These are phyloP conservation scores for Carallia brachiata DNA, from an alignment of 345 rosid genomes.

Conservation along the genomic window DNA sequence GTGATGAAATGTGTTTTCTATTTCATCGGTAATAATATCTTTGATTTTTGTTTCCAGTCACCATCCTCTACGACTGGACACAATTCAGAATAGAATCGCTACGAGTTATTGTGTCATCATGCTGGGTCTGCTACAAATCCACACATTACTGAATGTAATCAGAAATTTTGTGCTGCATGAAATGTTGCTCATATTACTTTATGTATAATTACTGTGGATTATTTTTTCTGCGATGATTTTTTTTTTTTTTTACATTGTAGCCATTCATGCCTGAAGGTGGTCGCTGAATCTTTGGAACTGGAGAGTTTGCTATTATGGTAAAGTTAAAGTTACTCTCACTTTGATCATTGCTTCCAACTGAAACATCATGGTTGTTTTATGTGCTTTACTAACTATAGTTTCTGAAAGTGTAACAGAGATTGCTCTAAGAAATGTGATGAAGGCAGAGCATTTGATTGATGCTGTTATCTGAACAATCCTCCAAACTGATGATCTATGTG, in stretches of 20 bases:
- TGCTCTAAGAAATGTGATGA: conserved; percentile 68
- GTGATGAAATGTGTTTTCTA: neutral
- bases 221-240: neutral
- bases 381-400: conserved; percentile 48
- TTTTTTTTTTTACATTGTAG: neutral
- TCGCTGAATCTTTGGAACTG: too few relatives aligned
- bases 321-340: too few relatives aligned
- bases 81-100: neutral
- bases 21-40: neutral
- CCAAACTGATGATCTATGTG: conserved; percentile 82
- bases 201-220: neutral
- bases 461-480: conserved; percentile 68
- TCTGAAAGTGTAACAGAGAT: conserved; percentile 59
- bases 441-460: conserved; percentile 57
- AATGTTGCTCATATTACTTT: neutral
- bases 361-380: conserved; percentile 22
- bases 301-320: too few relatives aligned
- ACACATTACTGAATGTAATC: neutral
- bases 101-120: neutral
- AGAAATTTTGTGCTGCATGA: neutral
- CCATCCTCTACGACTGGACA: neutral
- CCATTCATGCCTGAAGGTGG: too few relatives aligned
- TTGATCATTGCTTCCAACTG: neutral
- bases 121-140: neutral
- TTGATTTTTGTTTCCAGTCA: neutral